Percentiles rank a stretch among this genome's conserved stretches.
Conservation (phyloP, 345 rosid genomes). For the Lepidium aucheri region DNA sequence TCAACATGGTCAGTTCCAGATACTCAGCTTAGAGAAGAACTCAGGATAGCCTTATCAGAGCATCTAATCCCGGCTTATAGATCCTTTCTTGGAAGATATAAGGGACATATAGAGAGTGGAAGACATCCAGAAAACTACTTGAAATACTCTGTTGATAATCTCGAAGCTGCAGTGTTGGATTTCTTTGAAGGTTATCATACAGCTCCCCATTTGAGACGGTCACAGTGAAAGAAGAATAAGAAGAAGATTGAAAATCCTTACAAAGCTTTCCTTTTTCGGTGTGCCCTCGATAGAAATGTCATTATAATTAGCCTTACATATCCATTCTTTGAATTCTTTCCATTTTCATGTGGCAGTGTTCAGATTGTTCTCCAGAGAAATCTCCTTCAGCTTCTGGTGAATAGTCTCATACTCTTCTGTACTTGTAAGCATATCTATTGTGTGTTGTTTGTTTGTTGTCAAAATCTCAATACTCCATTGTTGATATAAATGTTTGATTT, state of each 20-base stretch:
- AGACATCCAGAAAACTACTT: constrained; percentile 92
- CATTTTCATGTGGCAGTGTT: constrained; percentile 8
- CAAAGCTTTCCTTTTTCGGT: background rate
- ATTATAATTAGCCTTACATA: constrained; percentile 3
- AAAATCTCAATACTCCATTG: constrained; percentile 4
- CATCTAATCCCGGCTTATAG: constrained; percentile 83
- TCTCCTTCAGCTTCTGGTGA: background rate
- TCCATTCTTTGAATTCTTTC: constrained; percentile 22
- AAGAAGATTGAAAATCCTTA: background rate
- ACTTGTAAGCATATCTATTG: constrained; percentile 15
- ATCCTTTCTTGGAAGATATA: constrained; percentile 85
- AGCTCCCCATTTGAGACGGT: constrained; percentile 70
- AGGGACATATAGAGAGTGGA: constrained; percentile 88
- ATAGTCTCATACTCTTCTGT: background rate
- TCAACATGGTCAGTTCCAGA: constrained; percentile 79
- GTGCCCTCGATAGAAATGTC: background rate
- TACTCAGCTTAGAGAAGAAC: constrained; percentile 83
- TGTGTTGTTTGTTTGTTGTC: constrained; percentile 12
- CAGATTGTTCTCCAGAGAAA: background rate
- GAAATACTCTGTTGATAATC: constrained; percentile 84
- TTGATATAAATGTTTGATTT: constrained; percentile 6
- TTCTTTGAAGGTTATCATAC: constrained; percentile 84
- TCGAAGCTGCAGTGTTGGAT: constrained; percentile 85
- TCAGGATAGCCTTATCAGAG: constrained; percentile 78
- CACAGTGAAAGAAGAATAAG: constrained; percentile 27